Evolutionary conservation across 768 basidiomycete species (phyloP), one percentile per base, ranked within the genome.

Genomic region (Trametes coccinea): DNA sequence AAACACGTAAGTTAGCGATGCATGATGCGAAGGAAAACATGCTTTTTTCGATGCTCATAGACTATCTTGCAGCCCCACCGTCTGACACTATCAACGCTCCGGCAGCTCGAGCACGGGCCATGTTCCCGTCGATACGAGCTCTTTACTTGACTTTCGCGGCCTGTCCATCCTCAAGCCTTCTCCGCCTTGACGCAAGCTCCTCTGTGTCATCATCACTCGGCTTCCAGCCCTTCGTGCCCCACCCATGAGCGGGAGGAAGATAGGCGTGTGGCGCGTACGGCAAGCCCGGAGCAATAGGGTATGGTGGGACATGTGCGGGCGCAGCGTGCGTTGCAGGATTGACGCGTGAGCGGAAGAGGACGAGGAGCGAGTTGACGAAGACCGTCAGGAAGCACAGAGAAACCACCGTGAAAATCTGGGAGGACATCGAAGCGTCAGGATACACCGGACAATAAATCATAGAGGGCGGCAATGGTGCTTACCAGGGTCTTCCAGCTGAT

Each of bases 401-500:
- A 62, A 87, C 85, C 74, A 93, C 72, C 30, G 87, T 84, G 76
- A 92, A 92, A 29, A 80, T 78, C 90, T 92, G 60, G 39, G 17
- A 5, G 33, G 17, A 11, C 5, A 39, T 3, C 6, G 6, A n/a
- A 44, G 29, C 16, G 9, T n/a, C 4, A 11, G 34, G 29, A n/a
- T 39, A 22, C 22, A 22, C 22, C 22, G 22, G 22, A 22, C 22
- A 22, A 22, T 22, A 22, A 22, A 22, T 22, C 22, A 22, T 22
- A 22, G 1, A 52, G n/a, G 22, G 34, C 10, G 0, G 22, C 22
- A 2, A 53, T 9, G 6, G 8, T 8, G 7, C 90, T 75, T 64
- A 93, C 96, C 74, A 98, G 77, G 11, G 95, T 95, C 78, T 95
- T 97, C 93, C 95, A 98, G 73, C 90, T 94, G 75, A 99, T 95